Percentiles rank a stretch among this genome's conserved stretches.
phyloP scores from a whole-genome alignment of 352 stramenopile genomes.

The Globisporangium irregulare region DNA sequence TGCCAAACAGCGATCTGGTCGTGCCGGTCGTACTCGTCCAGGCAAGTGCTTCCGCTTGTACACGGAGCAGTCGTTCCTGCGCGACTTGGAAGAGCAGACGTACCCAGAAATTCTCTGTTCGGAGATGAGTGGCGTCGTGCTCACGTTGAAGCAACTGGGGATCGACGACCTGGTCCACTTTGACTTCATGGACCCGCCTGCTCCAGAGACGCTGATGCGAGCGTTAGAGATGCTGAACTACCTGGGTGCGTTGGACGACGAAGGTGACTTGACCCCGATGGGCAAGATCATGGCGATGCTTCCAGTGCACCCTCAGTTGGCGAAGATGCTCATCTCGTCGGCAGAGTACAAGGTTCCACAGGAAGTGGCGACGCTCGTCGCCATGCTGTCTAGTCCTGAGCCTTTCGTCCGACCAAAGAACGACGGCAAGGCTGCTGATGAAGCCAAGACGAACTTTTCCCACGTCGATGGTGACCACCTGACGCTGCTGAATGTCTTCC shows the following conservation, averaged over 20 bases:
- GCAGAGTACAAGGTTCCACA: slow-evolving; percentile 95
- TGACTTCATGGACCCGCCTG: slow-evolving; percentile 99
- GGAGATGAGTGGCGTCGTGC: slow-evolving; percentile 94
- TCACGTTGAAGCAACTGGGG: slow-evolving; percentile 98
- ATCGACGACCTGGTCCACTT: slow-evolving; percentile 99
- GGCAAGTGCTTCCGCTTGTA: slow-evolving; percentile 98
- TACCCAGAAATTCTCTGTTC: slow-evolving; percentile 99
- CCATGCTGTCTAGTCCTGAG: slow-evolving; percentile 94
- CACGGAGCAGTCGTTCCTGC: slow-evolving; percentile 96
- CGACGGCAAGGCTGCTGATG: slow-evolving; percentile 94
- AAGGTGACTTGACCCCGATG: slow-evolving; percentile 94
- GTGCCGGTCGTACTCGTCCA: slow-evolving; percentile 88
- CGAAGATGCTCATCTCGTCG: slow-evolving; percentile 96
- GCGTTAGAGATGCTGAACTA: slow-evolving; percentile 99
- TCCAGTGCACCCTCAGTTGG: slow-evolving; percentile 96
- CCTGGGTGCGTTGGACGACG: slow-evolving; percentile 96
- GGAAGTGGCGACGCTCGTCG: slow-evolving; percentile 97
- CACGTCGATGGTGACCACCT: slow-evolving; percentile 97
- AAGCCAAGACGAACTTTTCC: slow-evolving; percentile 95
- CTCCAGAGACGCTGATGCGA: slow-evolving; percentile 97
- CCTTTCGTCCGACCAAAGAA: slow-evolving; percentile 97
- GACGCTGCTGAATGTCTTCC: slow-evolving; percentile 97
- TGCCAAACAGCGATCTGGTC: slow-evolving; percentile 91
- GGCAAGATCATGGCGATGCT: slow-evolving; percentile 95
- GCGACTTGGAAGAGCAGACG: slow-evolving; percentile 98